phyloP scores from a whole-genome alignment of 78 protist genomes.

The Isochrysis galbana region DNA sequence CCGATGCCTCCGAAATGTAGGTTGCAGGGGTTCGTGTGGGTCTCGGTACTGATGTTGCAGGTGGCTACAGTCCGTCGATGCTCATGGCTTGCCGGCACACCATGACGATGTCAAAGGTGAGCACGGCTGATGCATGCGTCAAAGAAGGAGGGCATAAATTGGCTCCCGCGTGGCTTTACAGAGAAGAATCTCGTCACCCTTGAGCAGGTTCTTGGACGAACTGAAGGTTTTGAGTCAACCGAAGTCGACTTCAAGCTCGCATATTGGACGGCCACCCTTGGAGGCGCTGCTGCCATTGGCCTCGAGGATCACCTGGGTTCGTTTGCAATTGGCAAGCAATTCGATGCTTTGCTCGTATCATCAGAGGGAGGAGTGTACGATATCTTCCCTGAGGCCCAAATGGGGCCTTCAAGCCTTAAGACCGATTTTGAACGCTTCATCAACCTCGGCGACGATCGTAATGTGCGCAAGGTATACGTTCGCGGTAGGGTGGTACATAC shows the following conservation, averaged over 20 bases:
- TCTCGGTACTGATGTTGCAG: slow-evolving; percentile 84
- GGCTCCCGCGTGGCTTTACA: no score
- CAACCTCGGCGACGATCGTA: slow-evolving; percentile 84
- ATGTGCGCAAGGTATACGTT: slow-evolving; percentile 68
- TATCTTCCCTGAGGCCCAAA: no score
- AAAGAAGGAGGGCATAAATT: no score
- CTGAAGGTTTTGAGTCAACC: no score
- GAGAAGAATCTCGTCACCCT: no score
- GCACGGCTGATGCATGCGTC: no score
- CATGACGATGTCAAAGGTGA: slow-evolving; percentile 69
- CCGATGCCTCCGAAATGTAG: no score
- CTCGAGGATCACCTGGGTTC: slow-evolving; percentile 59
- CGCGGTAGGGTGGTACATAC: not conserved
- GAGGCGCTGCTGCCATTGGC: slow-evolving; percentile 75
- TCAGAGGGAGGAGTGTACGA: no score
- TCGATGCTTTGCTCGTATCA: slow-evolving; percentile 88
- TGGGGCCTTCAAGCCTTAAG: no score
- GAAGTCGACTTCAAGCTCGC: not conserved
- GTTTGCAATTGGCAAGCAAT: slow-evolving; percentile 67
- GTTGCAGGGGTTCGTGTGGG: slow-evolving; percentile 69
- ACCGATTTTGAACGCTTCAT: slow-evolving; percentile 78
- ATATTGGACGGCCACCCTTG: slow-evolving; percentile 46
- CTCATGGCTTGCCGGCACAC: slow-evolving; percentile 73
- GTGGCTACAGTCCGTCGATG: slow-evolving; percentile 76
- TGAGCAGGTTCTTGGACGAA: no score